These are phyloP conservation scores for Fusarium agapanthi DNA, from an alignment of 2,329 filamentous ascomycete genomes.

Conservation along the genomic window DNA sequence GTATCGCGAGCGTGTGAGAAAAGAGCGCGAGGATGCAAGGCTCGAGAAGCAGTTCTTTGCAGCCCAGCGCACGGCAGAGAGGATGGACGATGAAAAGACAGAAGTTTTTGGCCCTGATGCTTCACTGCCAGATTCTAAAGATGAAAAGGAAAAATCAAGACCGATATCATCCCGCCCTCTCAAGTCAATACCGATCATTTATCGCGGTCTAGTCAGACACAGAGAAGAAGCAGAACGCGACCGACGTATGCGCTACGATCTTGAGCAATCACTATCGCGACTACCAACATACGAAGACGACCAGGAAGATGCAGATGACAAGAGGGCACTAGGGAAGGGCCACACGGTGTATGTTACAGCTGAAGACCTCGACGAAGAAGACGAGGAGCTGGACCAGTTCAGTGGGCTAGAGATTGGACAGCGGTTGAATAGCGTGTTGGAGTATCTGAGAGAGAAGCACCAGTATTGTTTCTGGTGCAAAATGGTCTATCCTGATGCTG, in stretches of 20 bases:
- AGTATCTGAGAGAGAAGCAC: constrained; percentile 74
- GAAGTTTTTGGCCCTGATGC: constrained; percentile 13
- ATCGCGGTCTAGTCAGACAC: constrained; percentile 76
- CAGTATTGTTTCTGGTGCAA: constrained; percentile 98
- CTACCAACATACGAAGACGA: constrained; percentile 75
- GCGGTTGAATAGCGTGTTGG: constrained; percentile 71
- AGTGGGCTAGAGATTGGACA: constrained; percentile 73
- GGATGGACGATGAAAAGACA: constrained; percentile 69
- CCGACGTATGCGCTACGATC: constrained; percentile 68
- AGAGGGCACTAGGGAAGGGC: constrained; percentile 70
- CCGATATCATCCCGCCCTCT: constrained; percentile 61
- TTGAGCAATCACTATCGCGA: constrained; percentile 70
- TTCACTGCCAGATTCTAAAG: constrained; percentile 17
- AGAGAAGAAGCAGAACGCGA: constrained; percentile 77
- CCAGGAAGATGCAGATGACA: constrained; percentile 77
- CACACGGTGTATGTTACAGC: constrained; percentile 65
- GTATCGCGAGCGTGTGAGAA: constrained; percentile 76
- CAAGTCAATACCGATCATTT: constrained; percentile 78
- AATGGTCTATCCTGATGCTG: constrained; percentile 74
- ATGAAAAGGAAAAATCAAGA: constrained; percentile 42
- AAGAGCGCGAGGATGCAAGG: constrained; percentile 74
- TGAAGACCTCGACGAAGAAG: constrained; percentile 79
- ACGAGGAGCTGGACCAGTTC: constrained; percentile 82
- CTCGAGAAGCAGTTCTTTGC: constrained; percentile 75
- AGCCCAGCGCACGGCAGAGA: constrained; percentile 85